A percentile compares a stretch with the other conserved stretches of the same genome.
These are phyloP conservation scores for Silene vulgaris DNA, from an alignment of 179 eudicot species.

Conservation along the genomic window DNA sequence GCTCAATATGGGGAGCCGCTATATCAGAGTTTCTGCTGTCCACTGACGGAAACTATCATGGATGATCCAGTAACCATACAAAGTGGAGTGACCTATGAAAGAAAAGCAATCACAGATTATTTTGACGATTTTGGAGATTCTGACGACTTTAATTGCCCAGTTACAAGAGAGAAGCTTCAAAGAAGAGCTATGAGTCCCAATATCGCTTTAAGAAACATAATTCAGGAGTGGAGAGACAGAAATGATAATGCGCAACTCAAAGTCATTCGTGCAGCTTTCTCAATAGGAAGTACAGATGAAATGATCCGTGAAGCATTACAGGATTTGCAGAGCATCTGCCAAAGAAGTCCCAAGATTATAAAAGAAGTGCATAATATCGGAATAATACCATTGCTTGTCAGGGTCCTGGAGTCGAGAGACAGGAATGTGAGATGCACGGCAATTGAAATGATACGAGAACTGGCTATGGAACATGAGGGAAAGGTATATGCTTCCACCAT, in stretches of 20 bases:
- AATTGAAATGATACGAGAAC: conserved; percentile 41
- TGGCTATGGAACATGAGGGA: conserved; percentile 55
- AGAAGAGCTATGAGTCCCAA: conserved; percentile 47
- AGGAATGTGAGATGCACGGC: conserved; percentile 48
- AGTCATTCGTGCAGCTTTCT: conserved; percentile 51
- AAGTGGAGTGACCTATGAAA: conserved; percentile 72
- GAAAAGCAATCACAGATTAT: conserved; percentile 53
- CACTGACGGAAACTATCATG: conserved; percentile 66
- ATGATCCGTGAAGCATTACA: conserved; percentile 61
- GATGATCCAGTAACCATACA: conserved; percentile 76
- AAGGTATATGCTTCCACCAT: conserved; percentile 36
- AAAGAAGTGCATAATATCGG: conserved; percentile 43
- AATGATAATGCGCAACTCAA: conserved; percentile 61
- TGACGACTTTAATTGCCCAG: conserved; percentile 50
- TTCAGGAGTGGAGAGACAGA: conserved; percentile 76
- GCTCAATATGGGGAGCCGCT: conserved; percentile 59
- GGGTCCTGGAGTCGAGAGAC: conserved; percentile 50
- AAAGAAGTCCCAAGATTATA: conserved; percentile 36
- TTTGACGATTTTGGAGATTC: conserved; percentile 34
- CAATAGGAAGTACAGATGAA: conserved; percentile 45
- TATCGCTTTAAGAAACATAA: conserved; percentile 56
- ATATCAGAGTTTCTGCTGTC: conserved; percentile 65
- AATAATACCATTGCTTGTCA: conserved; percentile 53
- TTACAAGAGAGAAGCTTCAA: conserved; percentile 44
- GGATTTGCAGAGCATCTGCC: conserved; percentile 47